Base-by-base conservation (phyloP, 2,329 filamentous ascomycete species). In the Xylaria sp. region DNA sequence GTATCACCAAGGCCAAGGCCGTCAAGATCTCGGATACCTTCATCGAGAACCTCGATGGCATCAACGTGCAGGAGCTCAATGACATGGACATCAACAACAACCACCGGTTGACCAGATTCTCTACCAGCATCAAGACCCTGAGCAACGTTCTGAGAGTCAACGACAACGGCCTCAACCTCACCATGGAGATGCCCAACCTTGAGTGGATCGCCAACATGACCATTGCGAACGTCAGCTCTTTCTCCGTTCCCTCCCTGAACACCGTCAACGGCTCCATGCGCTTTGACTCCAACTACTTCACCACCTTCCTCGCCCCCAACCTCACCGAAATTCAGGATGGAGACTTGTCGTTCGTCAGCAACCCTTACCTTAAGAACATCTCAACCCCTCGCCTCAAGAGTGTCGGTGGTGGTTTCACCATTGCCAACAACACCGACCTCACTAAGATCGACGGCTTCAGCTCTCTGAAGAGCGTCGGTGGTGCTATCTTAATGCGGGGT, bases 41-140 rank as follows among this genome's bases (percentile, higher is more conserved):
- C 76, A 84, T 99, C 68, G 83, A 79, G 73, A 85, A 83, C 66
- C 83, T 99, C 61, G 81, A 87, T 66, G 92, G 91, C 71, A 89
- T 99, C 74, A 89, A 91, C 73, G 81, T 97, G 65, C 76, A 84
- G 65, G 81, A 82, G n/a, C 87, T 91, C 57, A 82, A 84, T 59
- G 81, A 79, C 66, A 84, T 99, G 73, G 80, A 90, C 74, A 88
- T 99, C 76, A 88, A 90, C 83, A 96, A 96, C 87, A 97, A 97
- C 85, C 79, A 79, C 63, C 87, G 88, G 72, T 82, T 99, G 68
- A 84, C 83, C 72, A 80, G 80, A 63, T 90, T 95, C 79, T 83
- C 84, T 72, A 90, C 92, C 75, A 83, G 89, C 73, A 82, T 97
- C 60, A 82, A 82, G 74, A 93, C 90, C 78, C 83, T 96, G 69